Evolutionary conservation across 176 grass and related monocot genomes (phyloP).

Genomic region (Cenchrus purpureus): DNA sequence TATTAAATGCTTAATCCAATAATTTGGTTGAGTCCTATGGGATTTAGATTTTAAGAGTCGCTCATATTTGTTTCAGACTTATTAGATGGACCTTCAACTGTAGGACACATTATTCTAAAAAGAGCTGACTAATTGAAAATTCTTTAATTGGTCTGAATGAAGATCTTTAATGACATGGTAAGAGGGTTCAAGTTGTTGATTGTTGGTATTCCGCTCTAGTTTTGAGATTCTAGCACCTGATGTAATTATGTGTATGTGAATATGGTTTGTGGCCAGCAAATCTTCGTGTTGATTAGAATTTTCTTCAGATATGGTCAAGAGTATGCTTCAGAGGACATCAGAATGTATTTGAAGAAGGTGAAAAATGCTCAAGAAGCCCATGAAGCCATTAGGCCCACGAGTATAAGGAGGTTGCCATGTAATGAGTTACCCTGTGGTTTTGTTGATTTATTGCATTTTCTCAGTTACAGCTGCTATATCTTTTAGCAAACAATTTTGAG

Average conservation of each 20-base stretch:
- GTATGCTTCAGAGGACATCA: slow-evolving; percentile 63
- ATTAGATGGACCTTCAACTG: slow-evolving; percentile 1
- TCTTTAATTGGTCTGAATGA: background rate
- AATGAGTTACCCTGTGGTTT: slow-evolving; percentile 45
- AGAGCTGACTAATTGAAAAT: background rate
- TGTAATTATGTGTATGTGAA: slow-evolving; percentile 23
- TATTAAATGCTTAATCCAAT: background rate
- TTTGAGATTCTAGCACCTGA: slow-evolving; percentile 27
- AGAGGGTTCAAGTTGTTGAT: slow-evolving; percentile 31
- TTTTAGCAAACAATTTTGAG: slow-evolving; percentile 19
- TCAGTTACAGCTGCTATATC: slow-evolving; percentile 12
- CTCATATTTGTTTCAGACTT: slow-evolving; percentile 13
- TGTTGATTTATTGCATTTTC: slow-evolving; percentile 26
- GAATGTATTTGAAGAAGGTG: slow-evolving; percentile 87
- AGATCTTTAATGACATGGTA: slow-evolving; percentile 29
- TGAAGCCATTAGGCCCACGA: slow-evolving; percentile 97
- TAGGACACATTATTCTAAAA: slow-evolving; percentile 21
- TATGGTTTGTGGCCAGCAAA: slow-evolving; percentile 16
- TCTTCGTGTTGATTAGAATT: slow-evolving; percentile 41
- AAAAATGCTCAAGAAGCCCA: slow-evolving; percentile 99
- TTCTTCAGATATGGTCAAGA: slow-evolving; percentile 73
- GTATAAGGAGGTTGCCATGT: slow-evolving; percentile 96
- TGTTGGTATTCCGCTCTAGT: slow-evolving; percentile 5
- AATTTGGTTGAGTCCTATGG: slow-evolving; percentile 21
- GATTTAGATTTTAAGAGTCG: background rate